These are phyloP conservation scores for Kazachstania psychrophila DNA, from an alignment of 805 yeast species.

Conservation along the genomic window DNA sequence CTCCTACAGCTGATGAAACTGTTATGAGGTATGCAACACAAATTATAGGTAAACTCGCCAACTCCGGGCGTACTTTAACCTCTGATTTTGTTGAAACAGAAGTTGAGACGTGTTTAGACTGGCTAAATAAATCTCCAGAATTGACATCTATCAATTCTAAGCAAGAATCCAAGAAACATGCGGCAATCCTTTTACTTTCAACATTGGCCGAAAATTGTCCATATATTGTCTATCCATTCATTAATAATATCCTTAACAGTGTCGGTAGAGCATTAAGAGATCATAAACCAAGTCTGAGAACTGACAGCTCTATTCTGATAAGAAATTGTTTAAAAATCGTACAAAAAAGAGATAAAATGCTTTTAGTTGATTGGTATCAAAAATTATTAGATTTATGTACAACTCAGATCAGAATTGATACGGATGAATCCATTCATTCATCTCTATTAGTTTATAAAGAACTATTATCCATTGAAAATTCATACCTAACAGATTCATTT, in stretches of 20 bases:
- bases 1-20: conserved; percentile 65
- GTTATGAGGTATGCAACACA: conserved; percentile 77
- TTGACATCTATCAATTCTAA: conserved; percentile 33
- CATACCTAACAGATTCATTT: conserved; percentile 56
- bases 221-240: conserved; percentile 63
- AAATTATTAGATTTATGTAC: conserved; percentile 57
- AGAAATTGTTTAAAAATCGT: conserved; percentile 66
- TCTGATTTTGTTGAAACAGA: conserved; percentile 88
- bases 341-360: conserved; percentile 61
- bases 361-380: conserved; percentile 64
- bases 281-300: conserved; percentile 55
- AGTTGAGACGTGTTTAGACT: conserved; percentile 75
- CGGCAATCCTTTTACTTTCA: conserved; percentile 70
- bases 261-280: conserved; percentile 82
- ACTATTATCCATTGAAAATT: conserved; percentile 59
- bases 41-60: conserved; percentile 75
- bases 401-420: conserved; percentile 37
- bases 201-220: conserved; percentile 80
- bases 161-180: conserved; percentile 75
- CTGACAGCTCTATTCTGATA: conserved; percentile 72
- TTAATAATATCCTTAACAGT: conserved; percentile 63
- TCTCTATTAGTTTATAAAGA: conserved; percentile 70
- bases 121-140: conserved; percentile 50
- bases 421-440: conserved; percentile 69
- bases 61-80: conserved; percentile 76